phyloP scores from a whole-genome alignment of 768 basidiomycete genomes.

The Dentipellis fragilis region DNA sequence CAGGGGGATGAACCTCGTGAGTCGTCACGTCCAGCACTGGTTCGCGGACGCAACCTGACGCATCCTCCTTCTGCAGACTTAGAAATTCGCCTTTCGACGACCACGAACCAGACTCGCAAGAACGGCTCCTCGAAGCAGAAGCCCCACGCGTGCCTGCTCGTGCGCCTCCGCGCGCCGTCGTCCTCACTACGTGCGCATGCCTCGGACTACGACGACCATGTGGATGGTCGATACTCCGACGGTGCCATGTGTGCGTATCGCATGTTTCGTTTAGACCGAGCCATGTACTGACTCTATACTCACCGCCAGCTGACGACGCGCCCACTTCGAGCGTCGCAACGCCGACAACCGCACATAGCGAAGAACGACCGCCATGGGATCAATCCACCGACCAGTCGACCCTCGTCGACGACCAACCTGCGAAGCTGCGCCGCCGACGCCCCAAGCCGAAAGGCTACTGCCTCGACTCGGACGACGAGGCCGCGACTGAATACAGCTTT shows the following conservation, averaged over 20 bases:
- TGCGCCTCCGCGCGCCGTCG: conserved; percentile 9
- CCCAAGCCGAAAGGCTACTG: conserved; percentile 7
- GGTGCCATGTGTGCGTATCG: conserved; percentile 4
- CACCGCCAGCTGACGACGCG: not conserved
- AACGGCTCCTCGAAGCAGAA: conserved; percentile 2
- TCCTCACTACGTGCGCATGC: not conserved
- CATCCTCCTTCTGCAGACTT: too few relatives aligned
- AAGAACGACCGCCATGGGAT: conserved; percentile 6
- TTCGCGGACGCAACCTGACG: too few relatives aligned
- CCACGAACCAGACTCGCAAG: too few relatives aligned
- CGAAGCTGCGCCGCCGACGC: conserved; percentile 6
- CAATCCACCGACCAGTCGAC: not conserved
- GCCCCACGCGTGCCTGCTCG: conserved; percentile 6
- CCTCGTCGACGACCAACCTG: not conserved
- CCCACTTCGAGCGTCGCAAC: conserved; percentile 10
- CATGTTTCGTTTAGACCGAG: not conserved
- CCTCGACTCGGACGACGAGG: conserved; percentile 9
- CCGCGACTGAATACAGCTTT: conserved; percentile 25
- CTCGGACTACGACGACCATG: not conserved
- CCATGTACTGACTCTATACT: not conserved
- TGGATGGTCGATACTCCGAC: conserved; percentile 1
- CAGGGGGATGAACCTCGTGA: conserved; percentile 37
- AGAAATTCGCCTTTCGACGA: too few relatives aligned
- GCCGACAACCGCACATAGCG: conserved; percentile 1
- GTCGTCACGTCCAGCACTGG: conserved; percentile 11